A percentile compares a stretch with the other conserved stretches of the same genome.
These are phyloP conservation scores for Pseudogymnoascus destructans DNA, from an alignment of 2,329 filamentous ascomycete genomes.

Conservation along the genomic window DNA sequence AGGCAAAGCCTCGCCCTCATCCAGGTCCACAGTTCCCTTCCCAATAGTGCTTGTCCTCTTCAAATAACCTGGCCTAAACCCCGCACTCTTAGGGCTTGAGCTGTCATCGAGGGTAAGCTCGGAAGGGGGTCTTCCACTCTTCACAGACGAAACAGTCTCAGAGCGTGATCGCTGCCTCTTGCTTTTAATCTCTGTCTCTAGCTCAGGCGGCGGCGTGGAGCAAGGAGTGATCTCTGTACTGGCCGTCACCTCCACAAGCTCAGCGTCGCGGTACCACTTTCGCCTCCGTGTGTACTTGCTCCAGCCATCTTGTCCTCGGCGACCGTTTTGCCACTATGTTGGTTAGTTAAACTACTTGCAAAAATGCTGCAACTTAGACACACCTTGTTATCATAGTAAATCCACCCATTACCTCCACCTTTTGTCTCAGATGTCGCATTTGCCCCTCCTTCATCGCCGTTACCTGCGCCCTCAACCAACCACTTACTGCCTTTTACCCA, in stretches of 20 bases:
- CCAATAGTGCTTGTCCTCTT: constrained; percentile 14
- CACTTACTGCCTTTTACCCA: constrained; percentile 83
- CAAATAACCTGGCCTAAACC: constrained; percentile 15
- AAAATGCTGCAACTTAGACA: constrained; percentile 15
- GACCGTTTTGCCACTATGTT: constrained; percentile 72
- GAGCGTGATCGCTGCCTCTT: not conserved
- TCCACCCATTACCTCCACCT: constrained; percentile 55
- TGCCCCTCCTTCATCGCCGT: constrained; percentile 35
- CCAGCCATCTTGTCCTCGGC: constrained; percentile 79
- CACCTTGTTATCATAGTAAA: constrained; percentile 97
- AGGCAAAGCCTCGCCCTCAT: constrained; percentile 34
- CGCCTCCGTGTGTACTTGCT: constrained; percentile 81
- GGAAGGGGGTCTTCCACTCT: not conserved
- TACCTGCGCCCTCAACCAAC: constrained; percentile 65
- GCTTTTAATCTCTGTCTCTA: not conserved
- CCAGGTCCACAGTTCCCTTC: constrained; percentile 14
- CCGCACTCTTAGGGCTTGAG: constrained; percentile 12
- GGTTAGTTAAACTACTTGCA: not conserved
- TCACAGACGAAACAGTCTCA: not conserved
- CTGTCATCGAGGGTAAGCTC: constrained; percentile 8
- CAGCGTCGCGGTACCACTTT: constrained; percentile 95
- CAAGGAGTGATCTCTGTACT: constrained; percentile 32
- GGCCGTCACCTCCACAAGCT: constrained; percentile 63
- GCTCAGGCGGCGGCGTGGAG: constrained; percentile 26
- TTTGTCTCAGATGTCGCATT: constrained; percentile 26